These are phyloP conservation scores for Neopestalotiopsis sp. DNA, from an alignment of 2,329 filamentous ascomycete genomes.

Conservation along the genomic window DNA sequence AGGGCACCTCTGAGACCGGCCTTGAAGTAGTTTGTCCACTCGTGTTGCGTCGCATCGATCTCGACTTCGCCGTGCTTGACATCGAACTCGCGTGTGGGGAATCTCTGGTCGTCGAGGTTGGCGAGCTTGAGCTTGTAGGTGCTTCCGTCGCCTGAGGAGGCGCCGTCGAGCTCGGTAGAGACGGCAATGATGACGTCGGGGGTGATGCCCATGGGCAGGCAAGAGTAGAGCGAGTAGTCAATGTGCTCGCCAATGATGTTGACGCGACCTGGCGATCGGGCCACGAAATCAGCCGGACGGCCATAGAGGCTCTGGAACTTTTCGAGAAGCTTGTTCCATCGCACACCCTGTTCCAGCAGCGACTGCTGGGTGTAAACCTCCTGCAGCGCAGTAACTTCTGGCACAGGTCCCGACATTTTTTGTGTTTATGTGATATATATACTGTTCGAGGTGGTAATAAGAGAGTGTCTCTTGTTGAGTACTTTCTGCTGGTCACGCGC, in stretches of 20 bases:
- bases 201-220: slow-evolving; percentile 93
- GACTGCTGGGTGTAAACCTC: slow-evolving; percentile 85
- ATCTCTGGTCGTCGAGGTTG: slow-evolving; percentile 79
- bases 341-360: slow-evolving; percentile 66
- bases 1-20: slow-evolving; percentile 84
- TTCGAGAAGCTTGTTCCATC: slow-evolving; percentile 77
- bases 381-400: slow-evolving; percentile 73
- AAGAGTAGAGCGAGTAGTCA: slow-evolving; percentile 96
- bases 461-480: background rate
- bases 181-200: slow-evolving; percentile 91
- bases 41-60: slow-evolving; percentile 83
- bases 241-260: slow-evolving; percentile 99
- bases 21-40: slow-evolving; percentile 99
- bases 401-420: slow-evolving; percentile 66
- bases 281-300: slow-evolving; percentile 76
- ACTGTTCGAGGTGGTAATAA: background rate
- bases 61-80: slow-evolving; percentile 70
- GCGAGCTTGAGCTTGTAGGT: slow-evolving; percentile 75
- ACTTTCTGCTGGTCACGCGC: background rate
- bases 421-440: too few relatives aligned
- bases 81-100: slow-evolving; percentile 75
- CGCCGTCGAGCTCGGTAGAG: slow-evolving; percentile 49
- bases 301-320: slow-evolving; percentile 76
- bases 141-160: slow-evolving; percentile 43
- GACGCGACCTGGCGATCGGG: slow-evolving; percentile 90